Percentiles rank a stretch among this genome's conserved stretches.
Evolutionary conservation across 768 basidiomycete genomes (phyloP).

Genomic region (Tremella fuciformis): DNA sequence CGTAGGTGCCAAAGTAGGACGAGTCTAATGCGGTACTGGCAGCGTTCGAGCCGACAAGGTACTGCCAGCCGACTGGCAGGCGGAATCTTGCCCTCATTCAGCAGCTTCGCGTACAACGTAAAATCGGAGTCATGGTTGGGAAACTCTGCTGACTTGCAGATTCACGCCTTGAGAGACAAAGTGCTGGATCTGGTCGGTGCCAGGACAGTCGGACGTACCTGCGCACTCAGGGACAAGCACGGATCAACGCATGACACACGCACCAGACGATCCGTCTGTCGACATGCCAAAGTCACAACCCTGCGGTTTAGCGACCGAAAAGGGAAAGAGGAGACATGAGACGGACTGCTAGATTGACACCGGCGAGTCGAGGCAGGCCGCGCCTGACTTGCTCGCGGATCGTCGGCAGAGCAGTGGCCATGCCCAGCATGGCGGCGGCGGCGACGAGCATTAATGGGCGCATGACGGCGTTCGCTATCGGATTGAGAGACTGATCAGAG

Average conservation of each 20-base stretch:
- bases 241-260: background rate
- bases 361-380: conserved; percentile 27
- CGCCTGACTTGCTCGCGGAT: background rate
- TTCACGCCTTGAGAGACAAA: conserved; percentile 58
- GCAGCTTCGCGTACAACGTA: background rate
- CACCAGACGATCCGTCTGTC: conserved; percentile 18
- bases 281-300: conserved; percentile 41
- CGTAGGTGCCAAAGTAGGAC: conserved; percentile 57
- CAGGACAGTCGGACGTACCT: conserved; percentile 38
- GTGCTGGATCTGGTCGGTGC: conserved; percentile 61
- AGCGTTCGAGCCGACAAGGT: conserved; percentile 54
- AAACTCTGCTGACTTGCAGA: no score
- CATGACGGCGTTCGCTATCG: background rate
- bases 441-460: background rate
- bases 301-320: conserved; percentile 12
- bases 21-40: conserved; percentile 52
- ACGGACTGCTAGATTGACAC: conserved; percentile 44
- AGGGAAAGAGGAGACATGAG: background rate
- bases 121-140: no score
- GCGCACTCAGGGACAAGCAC: background rate
- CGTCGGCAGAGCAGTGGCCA: background rate
- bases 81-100: conserved; percentile 55
- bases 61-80: conserved; percentile 63
- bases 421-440: background rate
- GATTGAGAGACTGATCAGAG: background rate